Evolutionary conservation across 2,329 filamentous ascomycete genomes (phyloP), one percentile per base, ranked within the genome.

Genomic region (Herpotrichia juniperi): DNA sequence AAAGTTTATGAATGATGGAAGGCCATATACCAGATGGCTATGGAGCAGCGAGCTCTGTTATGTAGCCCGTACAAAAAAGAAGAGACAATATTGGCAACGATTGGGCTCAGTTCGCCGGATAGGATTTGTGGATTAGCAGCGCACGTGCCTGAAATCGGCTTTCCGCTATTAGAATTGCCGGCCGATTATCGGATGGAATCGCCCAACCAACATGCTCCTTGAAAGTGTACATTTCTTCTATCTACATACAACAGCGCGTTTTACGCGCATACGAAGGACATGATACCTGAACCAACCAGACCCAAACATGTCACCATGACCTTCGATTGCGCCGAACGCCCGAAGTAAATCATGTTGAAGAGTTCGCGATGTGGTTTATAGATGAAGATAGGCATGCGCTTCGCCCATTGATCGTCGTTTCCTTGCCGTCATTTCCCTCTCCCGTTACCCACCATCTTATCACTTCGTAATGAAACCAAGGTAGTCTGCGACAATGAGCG

Each of bases 401-500:
- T 22, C 7, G 22, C 10, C 37, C 14, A n/a, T 3, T 14, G 11
- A 6, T 37, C 34, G 6, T 40, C 37, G 4, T 22, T n/a, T n/a
- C n/a, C n/a, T n/a, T n/a, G n/a, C n/a, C 37, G 26, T 28, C 26
- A 12, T 8, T 40, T 25, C 14, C n/a, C 5, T 34, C 31, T 11
- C 16, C 16, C 31, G 14, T 34, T 10, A n/a, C n/a, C 16, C 31
- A 16, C 5, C 34, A n/a, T 25, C 37, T 14, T n/a, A 19, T 63
- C 60, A 89, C 72, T 85, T 86, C 31, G 86, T 88, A 59, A 90
- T 82, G 68, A 88, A 82, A 59, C 86, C 86, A 48, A 89, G 80
- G 71, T 87, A 89, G 71, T 90, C 87, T 48, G 87, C 87, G 40
- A 89, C 87, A 54, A 90, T 87, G 53, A 90, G 79, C 7, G 87